Evolutionary conservation across 2,329 filamentous ascomycete genomes (phyloP).

Genomic region (Xylariaceae sp.): DNA sequence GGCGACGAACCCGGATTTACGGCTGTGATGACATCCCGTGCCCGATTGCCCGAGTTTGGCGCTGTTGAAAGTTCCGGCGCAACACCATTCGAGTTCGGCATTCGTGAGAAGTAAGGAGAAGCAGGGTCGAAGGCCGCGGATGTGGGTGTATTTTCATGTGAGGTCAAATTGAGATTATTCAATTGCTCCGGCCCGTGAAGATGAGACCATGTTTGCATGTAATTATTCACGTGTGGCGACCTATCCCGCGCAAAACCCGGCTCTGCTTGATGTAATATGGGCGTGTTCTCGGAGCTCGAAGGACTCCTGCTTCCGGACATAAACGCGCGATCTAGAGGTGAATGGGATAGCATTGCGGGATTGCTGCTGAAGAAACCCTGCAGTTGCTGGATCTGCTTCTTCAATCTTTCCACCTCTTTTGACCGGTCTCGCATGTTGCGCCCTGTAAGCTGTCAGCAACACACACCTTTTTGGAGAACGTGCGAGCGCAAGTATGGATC

Average conservation of each 20-base stretch:
- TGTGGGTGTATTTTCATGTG: conserved; percentile 25
- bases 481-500: neutral
- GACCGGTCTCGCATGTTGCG: conserved; percentile 35
- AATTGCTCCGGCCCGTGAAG: conserved; percentile 25
- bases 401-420: conserved; percentile 34
- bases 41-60: conserved; percentile 21
- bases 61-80: conserved; percentile 25
- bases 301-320: conserved; percentile 28
- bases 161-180: conserved; percentile 28
- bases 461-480: neutral
- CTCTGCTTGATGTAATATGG: conserved; percentile 14
- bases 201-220: conserved; percentile 30
- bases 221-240: conserved; percentile 27
- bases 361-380: conserved; percentile 30
- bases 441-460: conserved; percentile 22
- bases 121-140: conserved; percentile 27
- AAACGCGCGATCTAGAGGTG: conserved; percentile 31
- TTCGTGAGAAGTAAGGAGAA: conserved; percentile 26
- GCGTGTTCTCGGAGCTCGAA: conserved; percentile 23
- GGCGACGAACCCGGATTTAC: conserved; percentile 23
- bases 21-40: conserved; percentile 27
- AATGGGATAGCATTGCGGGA: conserved; percentile 28
- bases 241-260: conserved; percentile 20
- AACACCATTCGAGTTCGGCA: conserved; percentile 26
- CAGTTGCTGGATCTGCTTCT: conserved; percentile 34